These are phyloP conservation scores for Phyllosticta citrichinensis DNA, from an alignment of 2,329 filamentous ascomycete species.

Conservation along the genomic window DNA sequence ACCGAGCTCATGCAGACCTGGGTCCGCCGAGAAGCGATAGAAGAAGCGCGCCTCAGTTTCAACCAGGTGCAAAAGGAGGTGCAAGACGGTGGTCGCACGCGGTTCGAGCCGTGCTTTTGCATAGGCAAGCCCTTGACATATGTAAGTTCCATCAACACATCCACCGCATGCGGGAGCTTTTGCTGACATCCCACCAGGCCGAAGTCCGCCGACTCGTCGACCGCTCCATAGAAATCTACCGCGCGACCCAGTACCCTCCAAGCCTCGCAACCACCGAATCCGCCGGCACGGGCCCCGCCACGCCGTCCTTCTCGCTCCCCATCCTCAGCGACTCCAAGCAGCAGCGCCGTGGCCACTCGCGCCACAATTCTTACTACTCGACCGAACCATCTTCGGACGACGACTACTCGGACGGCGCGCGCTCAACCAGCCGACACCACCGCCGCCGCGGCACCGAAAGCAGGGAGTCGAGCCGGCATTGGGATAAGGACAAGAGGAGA, in stretches of 20 bases:
- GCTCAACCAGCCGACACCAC: background rate
- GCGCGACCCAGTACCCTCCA: conserved; percentile 16
- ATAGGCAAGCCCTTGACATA: conserved; percentile 26
- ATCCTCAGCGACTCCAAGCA: background rate
- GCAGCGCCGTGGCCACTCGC: background rate
- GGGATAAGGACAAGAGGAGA: conserved; percentile 12
- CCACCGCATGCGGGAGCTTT: background rate
- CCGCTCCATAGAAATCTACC: conserved; percentile 28
- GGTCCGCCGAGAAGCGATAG: conserved; percentile 29
- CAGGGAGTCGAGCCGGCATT: background rate
- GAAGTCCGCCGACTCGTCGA: conserved; percentile 28
- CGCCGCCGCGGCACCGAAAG: background rate
- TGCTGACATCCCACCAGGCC: conserved; percentile 6
- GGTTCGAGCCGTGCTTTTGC: conserved; percentile 25
- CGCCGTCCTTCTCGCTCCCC: background rate
- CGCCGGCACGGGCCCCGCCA: background rate
- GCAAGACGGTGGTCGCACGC: conserved; percentile 20
- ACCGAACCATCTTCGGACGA: conserved; percentile 1
- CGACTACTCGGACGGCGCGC: background rate
- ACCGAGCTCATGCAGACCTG: conserved; percentile 29
- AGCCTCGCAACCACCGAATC: conserved; percentile 3
- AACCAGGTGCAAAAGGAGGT: conserved; percentile 25
- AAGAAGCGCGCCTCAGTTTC: conserved; percentile 22
- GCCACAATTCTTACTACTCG: background rate
- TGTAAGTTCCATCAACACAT: conserved; percentile 6